Evolutionary conservation across 176 grass and related monocot genomes (phyloP).

Genomic region (Calamus simplicifolius): DNA sequence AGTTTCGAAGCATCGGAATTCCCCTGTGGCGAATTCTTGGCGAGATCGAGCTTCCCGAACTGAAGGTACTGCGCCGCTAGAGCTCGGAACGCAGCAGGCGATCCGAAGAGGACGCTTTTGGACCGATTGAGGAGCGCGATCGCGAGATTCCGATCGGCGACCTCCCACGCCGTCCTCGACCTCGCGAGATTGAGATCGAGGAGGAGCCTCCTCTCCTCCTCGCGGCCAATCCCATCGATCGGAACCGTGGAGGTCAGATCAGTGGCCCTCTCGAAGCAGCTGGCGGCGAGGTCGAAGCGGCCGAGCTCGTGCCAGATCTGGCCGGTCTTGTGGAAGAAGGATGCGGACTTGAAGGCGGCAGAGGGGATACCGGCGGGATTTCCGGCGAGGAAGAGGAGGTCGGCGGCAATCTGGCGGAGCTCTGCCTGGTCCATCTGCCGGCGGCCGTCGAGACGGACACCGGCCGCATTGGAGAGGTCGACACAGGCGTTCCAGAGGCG

Average conservation of each 20-base stretch:
- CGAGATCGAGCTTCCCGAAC: slow-evolving; percentile 42
- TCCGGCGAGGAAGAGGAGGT: slow-evolving; percentile 58
- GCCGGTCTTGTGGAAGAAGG: slow-evolving; percentile 67
- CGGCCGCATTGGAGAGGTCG: slow-evolving; percentile 61
- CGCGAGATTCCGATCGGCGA: slow-evolving; percentile 51
- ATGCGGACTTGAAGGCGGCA: slow-evolving; percentile 49
- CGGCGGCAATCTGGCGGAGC: slow-evolving; percentile 64
- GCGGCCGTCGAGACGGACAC: slow-evolving; percentile 1
- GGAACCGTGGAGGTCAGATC: slow-evolving; percentile 33
- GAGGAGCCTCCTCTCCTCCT: slow-evolving; percentile 36
- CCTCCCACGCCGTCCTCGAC: slow-evolving; percentile 47
- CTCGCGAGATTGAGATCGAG: slow-evolving; percentile 61
- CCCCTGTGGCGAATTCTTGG: slow-evolving; percentile 36
- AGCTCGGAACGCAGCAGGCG: slow-evolving; percentile 28
- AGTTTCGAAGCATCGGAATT: slow-evolving; percentile 50
- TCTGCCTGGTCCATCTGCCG: slow-evolving; percentile 36
- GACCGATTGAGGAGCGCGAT: slow-evolving; percentile 72
- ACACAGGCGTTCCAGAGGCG: slow-evolving; percentile 89
- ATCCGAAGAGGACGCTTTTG: slow-evolving; percentile 49
- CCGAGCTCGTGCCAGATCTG: slow-evolving; percentile 66
- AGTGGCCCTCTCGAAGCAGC: slow-evolving; percentile 89
- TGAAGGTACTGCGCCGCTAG: slow-evolving; percentile 63
- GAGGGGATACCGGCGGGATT: slow-evolving; percentile 36
- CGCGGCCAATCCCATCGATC: slow-evolving; percentile 16
- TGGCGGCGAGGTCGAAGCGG: slow-evolving; percentile 56